Evolutionary conservation across 176 grass and related monocot species (phyloP), one percentile per base, ranked within the genome.

Genomic region (Cocos nucifera): DNA sequence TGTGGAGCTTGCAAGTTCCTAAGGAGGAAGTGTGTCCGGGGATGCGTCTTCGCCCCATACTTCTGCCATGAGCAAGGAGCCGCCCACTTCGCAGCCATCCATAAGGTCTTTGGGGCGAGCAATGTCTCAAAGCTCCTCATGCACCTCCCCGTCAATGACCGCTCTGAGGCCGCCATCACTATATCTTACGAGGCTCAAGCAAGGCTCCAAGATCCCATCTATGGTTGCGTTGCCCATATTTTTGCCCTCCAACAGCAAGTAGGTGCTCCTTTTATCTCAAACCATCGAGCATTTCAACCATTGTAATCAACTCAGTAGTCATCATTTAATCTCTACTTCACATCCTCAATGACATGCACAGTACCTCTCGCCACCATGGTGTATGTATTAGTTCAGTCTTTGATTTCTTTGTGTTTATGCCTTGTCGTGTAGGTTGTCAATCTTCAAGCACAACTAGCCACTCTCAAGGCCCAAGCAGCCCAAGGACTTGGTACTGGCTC

Each of bases 231-330:
- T 32, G 22, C 58, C 24, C 58, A 61, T 61, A 61, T 61, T 18
- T 61, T 61, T 19, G 58, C 58, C 15, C 58, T 61, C 58, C 58
- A 61, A 61, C 58, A 61, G 19, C 58, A 61, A 39, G 58, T 61
- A 61, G n/a, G 58, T 15, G 28, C 12, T 8, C 24, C 6, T 3
- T 19, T 61, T 5, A 19, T 61, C 15, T 32, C 17, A n/a, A 61
- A 15, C 6, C 25, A 8, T 9, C 18, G 32, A 9, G 15, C 22
- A 17, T 61, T 61, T 44, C 10, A 44, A 44, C 10, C 35, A 44
- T 14, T 44, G 35, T 6, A 30, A 30, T 6, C 28, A 30, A 6
- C 35, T 12, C 21, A 21, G 21, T 6, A 14, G 10, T 44, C 0
- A 12, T 44, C 35, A 14, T 44, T 44, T 44, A 44, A 44, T 44